Evolutionary conservation across 805 yeast genomes (phyloP).

Genomic region (Cephaloascus fragrans): DNA sequence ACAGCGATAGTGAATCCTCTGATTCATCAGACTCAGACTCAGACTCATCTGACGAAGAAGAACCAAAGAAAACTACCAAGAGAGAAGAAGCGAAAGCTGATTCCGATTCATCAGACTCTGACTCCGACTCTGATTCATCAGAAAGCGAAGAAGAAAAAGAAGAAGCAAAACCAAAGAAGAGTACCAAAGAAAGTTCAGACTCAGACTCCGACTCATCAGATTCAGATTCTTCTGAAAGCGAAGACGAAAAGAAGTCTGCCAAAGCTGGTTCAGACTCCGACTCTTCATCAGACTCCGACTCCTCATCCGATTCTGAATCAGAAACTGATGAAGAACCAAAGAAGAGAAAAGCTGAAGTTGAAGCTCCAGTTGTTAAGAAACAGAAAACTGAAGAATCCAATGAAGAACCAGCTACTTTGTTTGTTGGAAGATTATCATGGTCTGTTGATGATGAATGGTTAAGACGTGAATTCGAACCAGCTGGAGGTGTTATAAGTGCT

Average conservation of each 20-base stretch:
- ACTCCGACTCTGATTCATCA: slow-evolving; percentile 8
- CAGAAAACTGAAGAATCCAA: slow-evolving; percentile 26
- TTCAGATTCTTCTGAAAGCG: slow-evolving; percentile 14
- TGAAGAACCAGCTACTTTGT: slow-evolving; percentile 76
- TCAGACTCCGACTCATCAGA: slow-evolving; percentile 15
- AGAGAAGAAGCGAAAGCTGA: slow-evolving; percentile 6
- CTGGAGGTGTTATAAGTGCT: slow-evolving; percentile 78
- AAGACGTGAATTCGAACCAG: slow-evolving; percentile 69
- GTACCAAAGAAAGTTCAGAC: slow-evolving; percentile 10
- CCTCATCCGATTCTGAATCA: slow-evolving; percentile 14
- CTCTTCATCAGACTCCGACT: slow-evolving; percentile 4
- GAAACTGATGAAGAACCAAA: slow-evolving; percentile 21
- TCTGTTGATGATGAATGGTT: slow-evolving; percentile 94
- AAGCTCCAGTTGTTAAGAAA: slow-evolving; percentile 42
- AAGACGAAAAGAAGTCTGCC: slow-evolving; percentile 6
- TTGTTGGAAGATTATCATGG: slow-evolving; percentile 98
- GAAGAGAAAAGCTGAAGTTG: slow-evolving; percentile 32
- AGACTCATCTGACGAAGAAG: slow-evolving; percentile 10
- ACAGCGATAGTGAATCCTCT: too few species aligned
- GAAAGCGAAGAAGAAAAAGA: slow-evolving; percentile 4
- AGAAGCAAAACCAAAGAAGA: slow-evolving; percentile 4
- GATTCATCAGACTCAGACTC: slow-evolving; percentile 14
- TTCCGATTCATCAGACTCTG: slow-evolving; percentile 8
- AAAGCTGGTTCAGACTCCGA: slow-evolving; percentile 11
- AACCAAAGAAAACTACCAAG: slow-evolving; percentile 6